A percentile compares a stretch with the other conserved stretches of the same genome.
Evolutionary conservation across 495 filamentous ascomycete species (phyloP).

Genomic region (Neurospora sp.): DNA sequence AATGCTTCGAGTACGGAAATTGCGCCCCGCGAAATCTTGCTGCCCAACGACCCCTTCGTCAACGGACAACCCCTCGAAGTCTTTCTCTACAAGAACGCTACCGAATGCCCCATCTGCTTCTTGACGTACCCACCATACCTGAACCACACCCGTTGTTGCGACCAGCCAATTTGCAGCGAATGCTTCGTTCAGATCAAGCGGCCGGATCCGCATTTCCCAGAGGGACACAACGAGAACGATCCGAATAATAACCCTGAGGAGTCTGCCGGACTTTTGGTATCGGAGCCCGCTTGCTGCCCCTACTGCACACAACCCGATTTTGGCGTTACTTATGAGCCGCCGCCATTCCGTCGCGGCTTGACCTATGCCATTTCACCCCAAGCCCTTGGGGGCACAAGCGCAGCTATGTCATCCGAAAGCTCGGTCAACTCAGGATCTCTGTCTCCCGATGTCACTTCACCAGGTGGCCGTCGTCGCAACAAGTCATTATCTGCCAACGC

Average conservation of each 20-base stretch:
- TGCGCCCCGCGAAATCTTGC: slow-evolving; percentile 60
- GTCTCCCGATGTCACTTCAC: slow-evolving; percentile 18
- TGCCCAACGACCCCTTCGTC: slow-evolving; percentile 76
- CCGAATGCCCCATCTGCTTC: slow-evolving; percentile 94
- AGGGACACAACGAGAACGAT: slow-evolving; percentile 55
- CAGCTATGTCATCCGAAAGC: slow-evolving; percentile 57
- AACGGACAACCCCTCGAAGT: slow-evolving; percentile 89
- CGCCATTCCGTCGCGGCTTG: slow-evolving; percentile 78
- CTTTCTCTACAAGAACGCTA: slow-evolving; percentile 80
- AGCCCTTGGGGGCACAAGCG: slow-evolving; percentile 36
- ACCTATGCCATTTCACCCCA: slow-evolving; percentile 47
- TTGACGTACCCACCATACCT: slow-evolving; percentile 91
- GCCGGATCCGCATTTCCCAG: slow-evolving; percentile 89
- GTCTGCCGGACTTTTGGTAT: slow-evolving; percentile 63
- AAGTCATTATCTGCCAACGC: slow-evolving; percentile 75
- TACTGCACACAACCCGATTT: slow-evolving; percentile 95
- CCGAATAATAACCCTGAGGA: slow-evolving; percentile 32
- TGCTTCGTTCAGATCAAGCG: slow-evolving; percentile 99
- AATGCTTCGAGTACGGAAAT: slow-evolving; percentile 60
- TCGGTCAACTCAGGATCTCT: slow-evolving; percentile 39
- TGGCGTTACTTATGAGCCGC: slow-evolving; percentile 82
- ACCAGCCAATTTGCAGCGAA: slow-evolving; percentile 95
- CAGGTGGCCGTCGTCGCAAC: slow-evolving; percentile 46
- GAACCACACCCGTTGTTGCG: slow-evolving; percentile 93
- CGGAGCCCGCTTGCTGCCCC: slow-evolving; percentile 85